phyloP scores from a whole-genome alignment of 2,329 filamentous ascomycete species.

The Cladophialophora bantiana region DNA sequence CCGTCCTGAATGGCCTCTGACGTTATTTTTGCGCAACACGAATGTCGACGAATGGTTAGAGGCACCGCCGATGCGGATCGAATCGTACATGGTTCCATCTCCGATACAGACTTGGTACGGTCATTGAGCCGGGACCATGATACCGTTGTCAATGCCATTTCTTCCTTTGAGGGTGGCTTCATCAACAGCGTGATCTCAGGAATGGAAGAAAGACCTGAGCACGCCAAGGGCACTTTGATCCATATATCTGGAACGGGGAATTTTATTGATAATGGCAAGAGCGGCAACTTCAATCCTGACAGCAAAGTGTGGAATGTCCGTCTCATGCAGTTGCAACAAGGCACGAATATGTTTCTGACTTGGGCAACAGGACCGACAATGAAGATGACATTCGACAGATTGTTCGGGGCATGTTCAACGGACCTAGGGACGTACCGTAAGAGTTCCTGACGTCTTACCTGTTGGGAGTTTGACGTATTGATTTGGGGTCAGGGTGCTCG shows the following conservation, averaged over 20 bases:
- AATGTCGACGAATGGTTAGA: conserved; percentile 26
- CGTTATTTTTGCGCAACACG: conserved; percentile 22
- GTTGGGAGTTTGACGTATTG: neutral
- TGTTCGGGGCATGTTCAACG: conserved; percentile 30
- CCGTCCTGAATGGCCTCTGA: conserved; percentile 28
- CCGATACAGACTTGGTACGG: conserved; percentile 25
- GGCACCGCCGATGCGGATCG: conserved; percentile 20
- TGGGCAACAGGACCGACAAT: conserved; percentile 25
- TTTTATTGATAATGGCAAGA: conserved; percentile 31
- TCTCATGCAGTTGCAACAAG: neutral
- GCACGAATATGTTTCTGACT: neutral
- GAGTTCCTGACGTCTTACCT: neutral
- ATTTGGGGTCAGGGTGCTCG: conserved; percentile 16
- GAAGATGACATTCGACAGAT: conserved; percentile 31
- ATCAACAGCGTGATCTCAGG: conserved; percentile 25
- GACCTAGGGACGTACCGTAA: conserved; percentile 26
- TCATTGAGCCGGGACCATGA: conserved; percentile 33
- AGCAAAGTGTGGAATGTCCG: conserved; percentile 35
- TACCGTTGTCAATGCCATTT: conserved; percentile 31
- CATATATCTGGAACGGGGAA: conserved; percentile 31
- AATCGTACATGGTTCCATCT: conserved; percentile 30
- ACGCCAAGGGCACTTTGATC: conserved; percentile 27
- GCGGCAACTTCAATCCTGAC: conserved; percentile 28
- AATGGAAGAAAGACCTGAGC: conserved; percentile 28
- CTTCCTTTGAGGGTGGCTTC: conserved; percentile 29